Evolutionary conservation across 202 grass and related monocot species (phyloP), one percentile per base, ranked within the genome.

Genomic region (Zizania palustris): DNA sequence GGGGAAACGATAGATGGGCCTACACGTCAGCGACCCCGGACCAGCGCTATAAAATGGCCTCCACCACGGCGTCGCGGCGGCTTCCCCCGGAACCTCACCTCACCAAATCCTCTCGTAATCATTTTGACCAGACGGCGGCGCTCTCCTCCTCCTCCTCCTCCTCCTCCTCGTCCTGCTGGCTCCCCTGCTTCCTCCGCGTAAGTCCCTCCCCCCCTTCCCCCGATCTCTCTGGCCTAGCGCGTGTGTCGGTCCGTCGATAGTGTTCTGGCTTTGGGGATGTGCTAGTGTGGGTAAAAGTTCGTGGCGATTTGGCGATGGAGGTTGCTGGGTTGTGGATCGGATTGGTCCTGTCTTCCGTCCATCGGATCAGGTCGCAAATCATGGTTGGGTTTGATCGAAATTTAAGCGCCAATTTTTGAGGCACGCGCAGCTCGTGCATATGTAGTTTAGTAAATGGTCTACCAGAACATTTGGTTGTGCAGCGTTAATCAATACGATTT

Each of bases 51-150:
- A 79, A 70, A 80, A 50, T 0, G 11, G 39, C 62, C 74, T 16
- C n/a, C 0, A 3, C 7, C 38, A 4, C 28, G 28, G 28, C 28
- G 28, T 28, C 28, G 28, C 28, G 28, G 2, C 7, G 35, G 8
- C 28, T 50, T n/a, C 55, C 56, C 38, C 75, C 28, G 35, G 69
- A 77, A 72, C 75, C 59, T 63, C 75, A 51, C 35, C 59, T 51
- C 74, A 21, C 28, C 45, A 38, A 54, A 5, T 8, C 2, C 5
- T 33, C 38, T 28, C 28, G 2, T 28, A 28, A 28, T 7, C 64
- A 45, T 85, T 76, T 85, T 76, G 86, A 85, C 76, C 65, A 50
- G 40, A 76, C 81, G 81, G 86, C 72, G 28, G 71, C 77, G 66
- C 72, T 67, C 65, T 60, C 44, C 65, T 67, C 21, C 76, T 45